phyloP scores from a whole-genome alignment of 768 basidiomycete species.

The Pholiota molesta region DNA sequence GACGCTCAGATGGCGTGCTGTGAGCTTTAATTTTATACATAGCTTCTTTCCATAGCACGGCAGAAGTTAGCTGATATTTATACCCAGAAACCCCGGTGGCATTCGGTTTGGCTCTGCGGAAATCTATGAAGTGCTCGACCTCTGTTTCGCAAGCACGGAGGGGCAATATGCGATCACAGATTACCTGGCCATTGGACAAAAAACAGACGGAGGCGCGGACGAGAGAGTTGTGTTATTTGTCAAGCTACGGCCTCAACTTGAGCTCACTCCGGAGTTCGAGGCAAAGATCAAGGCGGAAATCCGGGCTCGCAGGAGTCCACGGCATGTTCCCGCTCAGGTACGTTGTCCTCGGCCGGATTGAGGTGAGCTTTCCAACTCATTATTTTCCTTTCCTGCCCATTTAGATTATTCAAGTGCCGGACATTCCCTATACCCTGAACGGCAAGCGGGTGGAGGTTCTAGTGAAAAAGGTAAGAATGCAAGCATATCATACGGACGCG shows the following conservation, averaged over 20 bases:
- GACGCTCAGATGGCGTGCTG: conserved; percentile 82
- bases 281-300: conserved; percentile 63
- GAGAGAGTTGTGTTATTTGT: conserved; percentile 80
- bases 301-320: conserved; percentile 62
- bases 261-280: conserved; percentile 53
- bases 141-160: conserved; percentile 51
- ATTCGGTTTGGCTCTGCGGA: conserved; percentile 82
- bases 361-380: conserved; percentile 4
- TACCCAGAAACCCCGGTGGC: conserved; percentile 75
- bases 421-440: conserved; percentile 81
- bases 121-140: conserved; percentile 78
- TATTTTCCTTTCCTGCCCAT: conserved; percentile 14
- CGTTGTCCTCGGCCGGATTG: conserved; percentile 25
- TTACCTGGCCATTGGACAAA: conserved; percentile 72
- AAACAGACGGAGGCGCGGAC: conserved; percentile 64
- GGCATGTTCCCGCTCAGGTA: conserved; percentile 79
- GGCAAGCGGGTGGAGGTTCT: conserved; percentile 82
- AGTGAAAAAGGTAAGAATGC: conserved; percentile 63
- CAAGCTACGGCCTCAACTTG: conserved; percentile 55
- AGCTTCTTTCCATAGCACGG: neutral
- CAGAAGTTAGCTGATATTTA: conserved; percentile 26
- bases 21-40: conserved; percentile 35
- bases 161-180: conserved; percentile 51
- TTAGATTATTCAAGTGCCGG: conserved; percentile 69
- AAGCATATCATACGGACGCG: conserved; percentile 3